Conservation (phyloP, 2,329 filamentous ascomycete species). For the Ophiobolus disseminans region DNA sequence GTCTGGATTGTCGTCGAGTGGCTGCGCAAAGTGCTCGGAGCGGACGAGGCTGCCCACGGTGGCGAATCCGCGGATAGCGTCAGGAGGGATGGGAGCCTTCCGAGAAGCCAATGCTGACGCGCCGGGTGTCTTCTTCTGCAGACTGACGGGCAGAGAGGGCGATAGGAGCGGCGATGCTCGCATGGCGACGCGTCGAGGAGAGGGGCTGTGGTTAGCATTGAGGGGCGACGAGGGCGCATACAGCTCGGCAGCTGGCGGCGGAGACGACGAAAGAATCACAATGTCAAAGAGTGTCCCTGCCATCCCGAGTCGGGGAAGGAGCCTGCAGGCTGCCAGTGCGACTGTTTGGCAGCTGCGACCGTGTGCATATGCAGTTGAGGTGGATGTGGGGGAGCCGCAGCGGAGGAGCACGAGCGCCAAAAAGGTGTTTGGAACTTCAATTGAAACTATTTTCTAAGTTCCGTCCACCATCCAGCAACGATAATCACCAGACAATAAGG, state of each 20-base stretch:
- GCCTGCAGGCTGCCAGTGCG: conserved; percentile 14
- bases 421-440: no score
- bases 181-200: conserved; percentile 41
- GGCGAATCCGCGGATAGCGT: conserved; percentile 40
- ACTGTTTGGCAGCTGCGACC: conserved; percentile 6
- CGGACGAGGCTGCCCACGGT: conserved; percentile 43
- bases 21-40: conserved; percentile 35
- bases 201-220: conserved; percentile 14
- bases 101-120: conserved; percentile 39
- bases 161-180: conserved; percentile 28
- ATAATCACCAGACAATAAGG: neutral
- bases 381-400: conserved; percentile 6
- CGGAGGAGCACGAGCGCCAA: conserved; percentile 4
- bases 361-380: conserved; percentile 4
- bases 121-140: conserved; percentile 20
- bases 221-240: conserved; percentile 21
- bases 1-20: conserved; percentile 16
- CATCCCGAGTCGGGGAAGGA: conserved; percentile 26
- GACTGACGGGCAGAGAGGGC: conserved; percentile 30
- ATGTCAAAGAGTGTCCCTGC: conserved; percentile 33
- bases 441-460: no score
- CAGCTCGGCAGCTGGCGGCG: conserved; percentile 32
- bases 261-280: conserved; percentile 42
- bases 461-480: no score
- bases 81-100: conserved; percentile 34